Evolutionary conservation across 306 rosid species (phyloP), one percentile per base, ranked within the genome.

Genomic region (Erythrophleum fordii): DNA sequence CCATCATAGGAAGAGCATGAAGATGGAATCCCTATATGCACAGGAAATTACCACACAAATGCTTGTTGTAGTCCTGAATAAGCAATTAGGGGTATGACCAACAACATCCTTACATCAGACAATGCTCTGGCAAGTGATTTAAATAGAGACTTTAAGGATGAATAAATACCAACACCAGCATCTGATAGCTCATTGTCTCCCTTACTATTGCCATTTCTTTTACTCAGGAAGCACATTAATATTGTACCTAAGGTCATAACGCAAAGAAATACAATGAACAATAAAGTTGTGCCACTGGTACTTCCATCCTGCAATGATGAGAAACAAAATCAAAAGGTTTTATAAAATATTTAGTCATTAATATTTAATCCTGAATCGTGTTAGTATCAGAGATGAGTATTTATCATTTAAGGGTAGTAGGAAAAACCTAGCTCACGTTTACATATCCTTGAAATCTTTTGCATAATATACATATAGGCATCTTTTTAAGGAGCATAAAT

Each of bases 51-150:
- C 98, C 98, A 95, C 18, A 85, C 98, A 86, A 95, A 95, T 78
- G 98, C 97, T 76, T 91, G 97, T 66, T 95, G 97, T 79, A 95
- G 90, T 67, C 98, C 97, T 48, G 98, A 95, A 85, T 92, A 95
- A 44, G 95, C 92, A 26, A 92, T 89, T 48, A 95, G 97, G 58
- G 97, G 98, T 80, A 95, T 86, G 88, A 80, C 52, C 87, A 92
- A 85, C 71, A 95, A 73, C 97, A 95, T 92, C 88, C 91, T 83
- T 59, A 46, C 73, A 77, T 90, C 90, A 78, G 83, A 73, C 80
- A 95, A 41, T 12, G 91, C 91, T 85, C 83, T 69, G 64, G 84
- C 64, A 12, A 92, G 82, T 68, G 93, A 83, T 69, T 83, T 90
- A 59, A 51, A 83, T 48, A 92, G 80, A 76, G 97, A 85, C 73